These are phyloP conservation scores for Suhomyces sp. DNA, from an alignment of 805 yeast species.

Conservation along the genomic window DNA sequence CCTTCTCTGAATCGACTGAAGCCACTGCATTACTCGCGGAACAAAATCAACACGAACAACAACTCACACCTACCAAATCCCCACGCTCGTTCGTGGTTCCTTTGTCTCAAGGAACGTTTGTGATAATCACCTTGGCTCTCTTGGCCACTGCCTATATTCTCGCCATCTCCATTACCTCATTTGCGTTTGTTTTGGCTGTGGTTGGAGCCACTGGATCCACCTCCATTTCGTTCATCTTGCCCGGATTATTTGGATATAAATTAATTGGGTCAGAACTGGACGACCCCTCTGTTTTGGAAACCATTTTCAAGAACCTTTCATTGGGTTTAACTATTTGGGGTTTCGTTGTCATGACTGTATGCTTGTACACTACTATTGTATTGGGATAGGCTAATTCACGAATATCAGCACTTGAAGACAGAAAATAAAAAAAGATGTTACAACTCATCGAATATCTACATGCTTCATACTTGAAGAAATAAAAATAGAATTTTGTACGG, in stretches of 20 bases:
- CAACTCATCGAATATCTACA: no score
- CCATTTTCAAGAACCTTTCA: conserved; percentile 46
- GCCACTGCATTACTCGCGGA: conserved; percentile 13
- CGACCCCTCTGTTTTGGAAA: conserved; percentile 27
- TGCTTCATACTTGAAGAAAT: no score
- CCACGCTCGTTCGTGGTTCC: conserved; percentile 25
- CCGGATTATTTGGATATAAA: conserved; percentile 82
- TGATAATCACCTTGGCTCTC: conserved; percentile 27
- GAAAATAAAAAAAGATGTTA: no score
- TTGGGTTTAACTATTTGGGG: conserved; percentile 68
- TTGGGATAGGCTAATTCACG: no score
- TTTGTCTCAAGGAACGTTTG: conserved; percentile 24
- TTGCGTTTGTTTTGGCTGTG: conserved; percentile 78
- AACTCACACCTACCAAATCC: background rate
- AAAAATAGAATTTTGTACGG: no score
- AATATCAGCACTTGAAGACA: no score
- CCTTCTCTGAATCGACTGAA: conserved; percentile 7
- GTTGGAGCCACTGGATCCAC: conserved; percentile 96
- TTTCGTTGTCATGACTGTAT: conserved; percentile 63
- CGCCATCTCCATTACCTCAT: conserved; percentile 67
- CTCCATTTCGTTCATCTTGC: conserved; percentile 84
- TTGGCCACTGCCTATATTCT: conserved; percentile 57
- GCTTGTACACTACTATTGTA: conserved; percentile 39
- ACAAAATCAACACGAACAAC: conserved; percentile 9
- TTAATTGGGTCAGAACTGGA: conserved; percentile 53